Evolutionary conservation across 2,329 filamentous ascomycete genomes (phyloP), one percentile per base, ranked within the genome.

Genomic region (Nemania sp.): DNA sequence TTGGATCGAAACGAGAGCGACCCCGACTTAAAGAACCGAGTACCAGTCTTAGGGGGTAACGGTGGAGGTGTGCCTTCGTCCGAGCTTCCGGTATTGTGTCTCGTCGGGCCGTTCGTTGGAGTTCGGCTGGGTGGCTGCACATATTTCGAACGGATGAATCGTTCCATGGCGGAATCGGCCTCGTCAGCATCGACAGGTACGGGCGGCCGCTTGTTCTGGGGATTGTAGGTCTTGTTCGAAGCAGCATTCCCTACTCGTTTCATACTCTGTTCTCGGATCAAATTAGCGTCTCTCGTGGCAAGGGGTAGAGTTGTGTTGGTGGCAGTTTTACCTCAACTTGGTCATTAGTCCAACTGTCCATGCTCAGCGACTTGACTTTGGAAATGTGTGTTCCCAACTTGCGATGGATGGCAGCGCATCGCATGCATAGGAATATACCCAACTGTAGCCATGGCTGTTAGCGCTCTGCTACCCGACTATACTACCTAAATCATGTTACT

Each of bases 381-480:
- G 94, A 98, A 71, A 99, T 93, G 81, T 99, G 96, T 47, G 96
- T 98, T 69, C 96, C 96, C 77, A 99, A 86, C 82, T 98, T 98
- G 77, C 96, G 93, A 84, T 99, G 96, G 77, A 98, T 88, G 62
- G 94, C 89, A 62, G 94, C 96, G 85, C 96, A 99, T 79, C 96
- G 93, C 92, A 99, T 97, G 83, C 96, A 99, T 58, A 99, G 86
- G 79, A 99, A 99, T 72, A 98, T 89, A 68, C 96, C 96, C 82
- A 99, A 84, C 93, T 98, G 77, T 52, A 72, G 47, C 32, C 65
- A 71, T 58, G 24, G 45, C 72, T 60, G 73, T 77, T 70, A 76
- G 73, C 65, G 57, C 53, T 57, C 45, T 24, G 38, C 70, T 61
- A 54, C 61, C 32, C 20, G 32, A 20, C 2, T 22, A 38, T 6